A percentile compares a stretch with the other conserved stretches of the same genome.
These are phyloP conservation scores for Cucurbitaria berberidis DNA, from an alignment of 2,329 filamentous ascomycete species.

Conservation along the genomic window DNA sequence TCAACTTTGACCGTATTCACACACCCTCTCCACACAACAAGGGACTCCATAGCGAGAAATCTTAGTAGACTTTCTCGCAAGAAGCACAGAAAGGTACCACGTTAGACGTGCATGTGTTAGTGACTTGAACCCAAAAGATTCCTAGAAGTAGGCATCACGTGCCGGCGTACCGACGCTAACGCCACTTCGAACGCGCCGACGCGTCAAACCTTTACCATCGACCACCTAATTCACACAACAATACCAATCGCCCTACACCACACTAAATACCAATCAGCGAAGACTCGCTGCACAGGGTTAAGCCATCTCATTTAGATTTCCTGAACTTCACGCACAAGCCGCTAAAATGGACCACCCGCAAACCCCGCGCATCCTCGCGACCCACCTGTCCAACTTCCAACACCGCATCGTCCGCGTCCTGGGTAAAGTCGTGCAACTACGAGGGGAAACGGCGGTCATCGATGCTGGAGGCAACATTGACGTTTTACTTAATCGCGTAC, in stretches of 20 bases:
- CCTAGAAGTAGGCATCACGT: too few relatives aligned
- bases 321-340: not conserved
- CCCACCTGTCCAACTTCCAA: conserved; percentile 76
- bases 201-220: not conserved
- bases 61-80: too few relatives aligned
- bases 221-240: not conserved
- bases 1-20: too few relatives aligned
- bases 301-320: not conserved
- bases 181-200: not conserved
- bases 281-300: not conserved
- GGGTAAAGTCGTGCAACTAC: conserved; percentile 82
- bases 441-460: conserved; percentile 79
- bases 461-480: conserved; percentile 80
- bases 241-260: not conserved
- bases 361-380: conserved; percentile 82
- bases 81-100: too few relatives aligned
- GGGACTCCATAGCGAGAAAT: too few relatives aligned
- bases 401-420: conserved; percentile 79
- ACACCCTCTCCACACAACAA: too few relatives aligned
- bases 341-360: conserved; percentile 41
- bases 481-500: conserved; percentile 74
- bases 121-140: too few relatives aligned
- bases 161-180: not conserved
- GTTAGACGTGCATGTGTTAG: too few relatives aligned
- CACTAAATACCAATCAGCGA: not conserved